These are phyloP conservation scores for Moesziomyces antarcticus DNA, from an alignment of 1,284 basidiomycete genomes.

Conservation along the genomic window DNA sequence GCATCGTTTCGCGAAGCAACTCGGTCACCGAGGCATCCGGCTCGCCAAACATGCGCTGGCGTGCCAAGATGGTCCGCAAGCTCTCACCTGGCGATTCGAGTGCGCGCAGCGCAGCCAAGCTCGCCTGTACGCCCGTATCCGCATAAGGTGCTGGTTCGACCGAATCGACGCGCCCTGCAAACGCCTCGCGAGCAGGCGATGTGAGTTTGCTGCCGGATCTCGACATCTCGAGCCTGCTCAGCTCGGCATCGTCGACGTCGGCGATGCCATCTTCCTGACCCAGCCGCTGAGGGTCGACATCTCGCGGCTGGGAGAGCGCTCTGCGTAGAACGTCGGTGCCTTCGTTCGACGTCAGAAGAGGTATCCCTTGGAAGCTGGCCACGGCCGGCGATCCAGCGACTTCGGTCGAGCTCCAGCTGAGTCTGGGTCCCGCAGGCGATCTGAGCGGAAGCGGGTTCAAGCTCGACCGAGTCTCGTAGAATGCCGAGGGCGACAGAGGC, in stretches of 20 bases:
- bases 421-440: not conserved
- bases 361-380: constrained; percentile 6
- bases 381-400: constrained; percentile 12
- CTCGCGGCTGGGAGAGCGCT: constrained; percentile 7
- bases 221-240: constrained; percentile 13
- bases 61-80: constrained; percentile 30
- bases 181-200: not conserved
- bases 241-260: constrained; percentile 13
- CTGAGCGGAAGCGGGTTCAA: not conserved
- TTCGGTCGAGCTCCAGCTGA: constrained; percentile 27
- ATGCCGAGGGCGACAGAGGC: constrained; percentile 22
- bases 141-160: constrained; percentile 27
- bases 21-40: constrained; percentile 14
- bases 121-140: constrained; percentile 44
- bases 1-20: constrained; percentile 6
- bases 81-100: constrained; percentile 39
- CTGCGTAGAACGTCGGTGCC: constrained; percentile 2
- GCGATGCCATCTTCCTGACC: not conserved
- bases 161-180: not conserved
- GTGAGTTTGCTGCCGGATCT: constrained; percentile 11
- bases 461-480: constrained; percentile 5
- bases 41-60: constrained; percentile 37
- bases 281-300: not conserved
- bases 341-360: not conserved
- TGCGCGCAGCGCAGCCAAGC: constrained; percentile 34